Evolutionary conservation across 129 eudicot genomes (phyloP), one percentile per base, ranked within the genome.

Genomic region (Mikania micrantha): DNA sequence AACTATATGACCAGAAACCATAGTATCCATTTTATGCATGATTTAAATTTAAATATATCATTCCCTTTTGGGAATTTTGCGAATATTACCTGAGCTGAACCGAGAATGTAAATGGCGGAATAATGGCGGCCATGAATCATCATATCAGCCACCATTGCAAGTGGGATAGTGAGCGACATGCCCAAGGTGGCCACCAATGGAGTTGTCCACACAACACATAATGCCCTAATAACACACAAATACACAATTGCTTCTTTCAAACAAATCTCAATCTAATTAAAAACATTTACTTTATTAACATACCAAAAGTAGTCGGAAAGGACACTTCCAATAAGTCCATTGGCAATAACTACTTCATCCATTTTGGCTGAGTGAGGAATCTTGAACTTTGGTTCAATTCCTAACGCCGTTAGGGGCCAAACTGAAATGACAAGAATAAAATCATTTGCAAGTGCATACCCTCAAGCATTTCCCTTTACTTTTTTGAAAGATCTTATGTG

Each of bases 101-200:
- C 99, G 59, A 94, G 95, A 59, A 94, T 77, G 62, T 94, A 94
- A 63, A 94, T 83, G 75, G 97, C 91, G 12, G 99, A 94, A 78
- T 94, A 94, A 69, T 94, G 99, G 28, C 99, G 86, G 15, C 99
- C 99, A 73, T 94, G 99, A 67, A 94, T 89, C 68, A 94, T 39
- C 95, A 94, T 94, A 77, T 94, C 99, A 21, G 99, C 99, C 60
- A 87, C 86, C 99, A 94, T 94, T 15, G 99, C 99, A 41, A 94
- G 88, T 4, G 97, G 99, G 72, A 94, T 94, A 7, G 99, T 94
- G 52, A 94, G 95, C 19, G 99, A 89, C 93, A 94, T 86, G 69
- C 99, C 96, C 71, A 94, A 83, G 40, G 99, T 94, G 75, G 99
- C 97, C 68, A 94, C 97, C 24, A 94, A 76, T 49, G 99, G 99